Base-by-base conservation (phyloP, 164 flowering plant genomes). In the Tetrastigma voinierianum region DNA sequence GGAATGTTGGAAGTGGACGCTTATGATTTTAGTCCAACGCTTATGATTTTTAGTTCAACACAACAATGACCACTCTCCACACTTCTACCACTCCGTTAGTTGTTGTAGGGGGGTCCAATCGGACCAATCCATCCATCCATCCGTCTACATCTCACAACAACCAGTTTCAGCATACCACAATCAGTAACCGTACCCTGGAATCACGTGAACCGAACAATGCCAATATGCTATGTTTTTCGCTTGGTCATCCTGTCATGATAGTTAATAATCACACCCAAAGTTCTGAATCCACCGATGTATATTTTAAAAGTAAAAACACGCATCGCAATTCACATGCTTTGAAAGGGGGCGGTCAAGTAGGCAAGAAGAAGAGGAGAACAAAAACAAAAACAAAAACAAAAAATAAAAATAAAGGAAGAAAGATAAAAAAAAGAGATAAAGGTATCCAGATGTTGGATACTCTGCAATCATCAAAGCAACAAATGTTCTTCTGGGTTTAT, bases 401-500 rank as follows among this genome's bases (percentile, higher is more conserved):
- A 62, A 47, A 8, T 62, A 65, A 45, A 63, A 51, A 17, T 17
- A 25, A 51, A 17, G 45, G 19, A 9, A 61, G 46, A 61, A 20
- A 48, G 58, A 43, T 12, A 23, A 57, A 57, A 23, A n/a, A 75
- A 60, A 58, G 20, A 58, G 57, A 69, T 63, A 74, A 71, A 71
- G 68, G 70, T 55, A 51, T 51, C 55, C 24, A 40, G 55, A 51
- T 51, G 16, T 56, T 32, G 40, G 74, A 78, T 63, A 64, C 72
- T 51, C 72, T 51, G 81, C 74, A 78, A 78, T 80, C 82, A 83
- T 83, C 82, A 78, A 76, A 76, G 77, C 76, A 75, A 79, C 81
- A 51, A 12, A 53, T 69, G 49, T 72, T 64, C 63, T 70, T 19
- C 68, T 74, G 47, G 67, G 64, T 45, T 54, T 71, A 51, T 53